Base-by-base conservation (phyloP, 2,329 filamentous ascomycete genomes). In the Hypoxylon sp. region DNA sequence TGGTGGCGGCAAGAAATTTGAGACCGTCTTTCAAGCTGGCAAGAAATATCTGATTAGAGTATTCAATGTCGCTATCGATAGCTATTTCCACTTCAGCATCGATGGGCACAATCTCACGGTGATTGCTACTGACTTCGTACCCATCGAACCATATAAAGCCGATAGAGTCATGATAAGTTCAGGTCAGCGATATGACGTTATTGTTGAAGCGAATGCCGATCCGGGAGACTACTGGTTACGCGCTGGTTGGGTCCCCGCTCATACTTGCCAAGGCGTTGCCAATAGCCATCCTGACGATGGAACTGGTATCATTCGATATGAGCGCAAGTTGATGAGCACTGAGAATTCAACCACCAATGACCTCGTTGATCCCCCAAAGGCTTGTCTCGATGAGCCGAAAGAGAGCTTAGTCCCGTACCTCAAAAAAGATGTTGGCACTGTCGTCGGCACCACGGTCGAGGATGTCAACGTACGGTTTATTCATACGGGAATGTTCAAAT, bases 381-480 rank as follows among this genome's bases (percentile, higher is more conserved):
- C 37, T 44, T 55, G 52, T 26, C 52, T 44, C n/a, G 52, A 55
- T 4, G 52, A 55, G 19, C 24, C 52, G 5, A 24, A 8, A 4
- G 52, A 55, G 24, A 24, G 24, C 22, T 31, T 55, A 3, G 37
- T 55, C 1, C 52, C 52, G 3, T 22, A 55, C n/a, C 22, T 55
- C 14, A 55, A 55, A n/a, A 39, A 39, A n/a, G 52, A 44, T 9
- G 52, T 55, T 6, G 52, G 52, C 37, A 55, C 37, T 3, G 29
- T 55, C n/a, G 37, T 55, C 14, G 52, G 37, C 24, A 55, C 52
- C 6, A 55, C 37, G 10, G 52, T 55, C 11, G 52, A 55, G 24
- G 52, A 55, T 9, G 52, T 55, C 24, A 55, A 44, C 11, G 52
- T 55, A 37, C 52, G 52, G 9, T 55, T 55, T 31, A 55, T 55